Base-by-base conservation (phyloP, 2,329 filamentous ascomycete genomes). In the Cladosporium sp. region DNA sequence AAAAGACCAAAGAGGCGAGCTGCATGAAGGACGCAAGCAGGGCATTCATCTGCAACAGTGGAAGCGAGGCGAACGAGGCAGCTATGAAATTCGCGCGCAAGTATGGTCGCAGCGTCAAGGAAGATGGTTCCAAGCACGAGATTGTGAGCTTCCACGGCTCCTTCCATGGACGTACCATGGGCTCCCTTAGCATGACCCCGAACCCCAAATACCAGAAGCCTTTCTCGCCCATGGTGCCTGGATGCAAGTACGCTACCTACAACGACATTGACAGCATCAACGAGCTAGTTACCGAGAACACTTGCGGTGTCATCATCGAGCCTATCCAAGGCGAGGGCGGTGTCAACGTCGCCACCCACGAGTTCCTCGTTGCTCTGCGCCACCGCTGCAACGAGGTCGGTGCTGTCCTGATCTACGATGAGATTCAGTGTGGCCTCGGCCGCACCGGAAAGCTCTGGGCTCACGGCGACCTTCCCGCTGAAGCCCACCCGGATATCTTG, bases 141-240 rank as follows among this genome's bases (percentile, higher is more conserved):
- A 73, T 99, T 42, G 88, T 97, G 45, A 95, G 89, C 13, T 99
- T 97, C 76, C 75, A 88, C 61, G 85, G 86, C 61, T 91, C 89
- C 34, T 99, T 99, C 78, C 93, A 99, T 70, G 93, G 93, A 61
- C 86, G 93, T 53, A 97, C 93, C 13, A 95, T 97, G 89, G 93
- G 93, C 45, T 84, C 86, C 52, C 74, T 99, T 39, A 95, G 89
- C n/a, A 93, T 93, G 9, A 99, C 93, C 4, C 93, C 91, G 42
- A 99, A 97, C 73, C 89, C 90, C 15, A 99, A 99, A 70, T 99
- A 99, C 72, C 93, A 99, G 73, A 82, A 85, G 60, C 93, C 93
- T 0, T 99, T 99, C 66, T 78, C 88, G 12, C 93, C 93, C 32
- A 96, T 99, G 91, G 75, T 99, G 1, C 92, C 93, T 0, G 93